phyloP scores from a whole-genome alignment of 768 basidiomycete species.

The Exidia glandulosa region DNA sequence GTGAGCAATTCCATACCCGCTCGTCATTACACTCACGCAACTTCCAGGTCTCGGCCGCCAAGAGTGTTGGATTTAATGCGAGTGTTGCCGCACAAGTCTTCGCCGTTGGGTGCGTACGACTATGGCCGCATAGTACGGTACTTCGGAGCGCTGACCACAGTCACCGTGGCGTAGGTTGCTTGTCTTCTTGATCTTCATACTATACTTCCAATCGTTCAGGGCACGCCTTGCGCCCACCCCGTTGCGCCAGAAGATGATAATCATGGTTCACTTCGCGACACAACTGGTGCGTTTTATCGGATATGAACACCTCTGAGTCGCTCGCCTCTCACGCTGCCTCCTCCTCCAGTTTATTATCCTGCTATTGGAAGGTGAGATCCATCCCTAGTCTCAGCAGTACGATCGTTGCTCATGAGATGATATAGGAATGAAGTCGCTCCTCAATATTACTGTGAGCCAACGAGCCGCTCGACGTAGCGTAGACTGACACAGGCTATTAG shows the following conservation, averaged over 20 bases:
- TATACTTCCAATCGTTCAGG: no score
- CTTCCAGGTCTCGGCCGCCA: not conserved
- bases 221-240: no score
- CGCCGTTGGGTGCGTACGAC: not conserved
- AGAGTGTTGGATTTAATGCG: no score
- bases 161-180: not conserved
- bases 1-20: not conserved
- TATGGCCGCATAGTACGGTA: not conserved
- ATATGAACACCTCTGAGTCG: not conserved
- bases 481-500: no score
- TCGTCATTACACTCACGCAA: not conserved
- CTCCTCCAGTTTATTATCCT: no score
- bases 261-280: no score
- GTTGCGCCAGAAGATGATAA: no score
- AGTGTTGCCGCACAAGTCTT: no score
- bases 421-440: not conserved
- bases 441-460: not conserved
- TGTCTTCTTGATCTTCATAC: no score
- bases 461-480: not conserved
- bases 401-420: not conserved
- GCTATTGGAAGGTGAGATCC: not conserved
- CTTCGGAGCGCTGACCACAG: no score
- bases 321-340: not conserved
- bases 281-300: no score
- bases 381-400: not conserved